Conservation (phyloP, 352 stramenopile genomes). For the Globisporangium heterothallicum region DNA sequence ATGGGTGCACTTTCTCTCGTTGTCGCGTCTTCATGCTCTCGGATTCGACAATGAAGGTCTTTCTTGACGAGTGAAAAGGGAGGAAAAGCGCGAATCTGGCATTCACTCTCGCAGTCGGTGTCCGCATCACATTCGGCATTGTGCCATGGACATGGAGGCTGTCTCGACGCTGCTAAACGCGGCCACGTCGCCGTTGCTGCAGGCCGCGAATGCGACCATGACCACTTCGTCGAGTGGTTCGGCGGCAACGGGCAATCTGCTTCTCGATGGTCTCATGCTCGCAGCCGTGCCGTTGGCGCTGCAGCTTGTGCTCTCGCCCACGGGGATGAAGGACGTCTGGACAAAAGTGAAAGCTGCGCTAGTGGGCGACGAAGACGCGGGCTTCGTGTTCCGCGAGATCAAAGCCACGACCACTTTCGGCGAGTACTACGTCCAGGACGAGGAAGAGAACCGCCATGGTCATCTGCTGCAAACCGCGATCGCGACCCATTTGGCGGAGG, state of each 20-base stretch:
- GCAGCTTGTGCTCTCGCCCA: constrained; percentile 31
- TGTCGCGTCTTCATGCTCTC: too few species aligned
- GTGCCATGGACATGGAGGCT: constrained; percentile 5
- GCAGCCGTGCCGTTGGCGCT: constrained; percentile 1
- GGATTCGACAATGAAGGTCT: not conserved
- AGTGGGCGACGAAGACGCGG: constrained; percentile 14
- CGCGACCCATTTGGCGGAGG: constrained; percentile 33
- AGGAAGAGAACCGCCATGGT: constrained; percentile 32
- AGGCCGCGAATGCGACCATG: constrained; percentile 9
- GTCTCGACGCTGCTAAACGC: constrained; percentile 1
- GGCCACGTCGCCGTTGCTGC: not conserved
- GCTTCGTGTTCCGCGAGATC: constrained; percentile 23
- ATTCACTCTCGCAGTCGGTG: too few species aligned
- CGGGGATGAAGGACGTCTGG: constrained; percentile 24
- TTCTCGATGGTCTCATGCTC: constrained; percentile 34
- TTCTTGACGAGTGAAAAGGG: too few species aligned
- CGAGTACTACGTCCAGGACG: constrained; percentile 32
- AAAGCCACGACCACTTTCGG: constrained; percentile 26
- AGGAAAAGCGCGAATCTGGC: too few species aligned
- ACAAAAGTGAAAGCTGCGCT: constrained; percentile 20
- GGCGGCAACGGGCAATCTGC: constrained; percentile 25
- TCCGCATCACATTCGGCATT: constrained; percentile 7
- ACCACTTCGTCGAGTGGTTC: constrained; percentile 21
- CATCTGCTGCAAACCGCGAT: constrained; percentile 55
- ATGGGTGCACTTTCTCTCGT: not conserved